Percentiles rank a stretch among this genome's conserved stretches.
phyloP scores from a whole-genome alignment of 2,329 filamentous ascomycete species.

The Calonectria montana region DNA sequence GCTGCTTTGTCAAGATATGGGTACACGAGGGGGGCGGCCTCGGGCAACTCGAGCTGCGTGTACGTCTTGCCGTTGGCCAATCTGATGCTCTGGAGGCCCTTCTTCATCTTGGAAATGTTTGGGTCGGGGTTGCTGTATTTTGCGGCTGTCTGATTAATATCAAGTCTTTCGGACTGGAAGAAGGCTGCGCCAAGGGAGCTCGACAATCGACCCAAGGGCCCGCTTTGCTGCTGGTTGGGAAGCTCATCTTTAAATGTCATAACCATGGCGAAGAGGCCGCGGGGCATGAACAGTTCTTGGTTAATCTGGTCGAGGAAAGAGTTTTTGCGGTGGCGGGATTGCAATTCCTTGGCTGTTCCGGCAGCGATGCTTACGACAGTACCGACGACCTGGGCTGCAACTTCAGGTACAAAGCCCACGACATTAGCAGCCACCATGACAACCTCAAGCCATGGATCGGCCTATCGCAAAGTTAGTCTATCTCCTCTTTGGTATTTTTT shows the following conservation, averaged over 20 bases:
- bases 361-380: background rate
- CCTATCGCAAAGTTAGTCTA: background rate
- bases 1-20: constrained; percentile 4
- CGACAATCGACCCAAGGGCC: background rate
- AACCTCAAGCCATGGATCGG: constrained; percentile 5
- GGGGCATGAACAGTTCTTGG: constrained; percentile 8
- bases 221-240: constrained; percentile 7
- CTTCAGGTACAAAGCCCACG: constrained; percentile 6
- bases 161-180: constrained; percentile 11
- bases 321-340: constrained; percentile 2
- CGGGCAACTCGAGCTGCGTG: constrained; percentile 7
- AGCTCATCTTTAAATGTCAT: constrained; percentile 15
- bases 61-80: constrained; percentile 14
- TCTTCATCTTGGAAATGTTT: background rate
- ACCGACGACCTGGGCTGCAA: background rate
- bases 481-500: background rate
- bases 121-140: constrained; percentile 9
- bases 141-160: constrained; percentile 14
- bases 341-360: constrained; percentile 8
- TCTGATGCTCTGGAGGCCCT: background rate
- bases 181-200: background rate
- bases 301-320: constrained; percentile 8
- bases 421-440: constrained; percentile 4
- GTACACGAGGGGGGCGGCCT: constrained; percentile 11
- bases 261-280: constrained; percentile 14